These are phyloP conservation scores for Medakamo hakoo DNA, from an alignment of 139 green algal genomes.

Conservation along the genomic window DNA sequence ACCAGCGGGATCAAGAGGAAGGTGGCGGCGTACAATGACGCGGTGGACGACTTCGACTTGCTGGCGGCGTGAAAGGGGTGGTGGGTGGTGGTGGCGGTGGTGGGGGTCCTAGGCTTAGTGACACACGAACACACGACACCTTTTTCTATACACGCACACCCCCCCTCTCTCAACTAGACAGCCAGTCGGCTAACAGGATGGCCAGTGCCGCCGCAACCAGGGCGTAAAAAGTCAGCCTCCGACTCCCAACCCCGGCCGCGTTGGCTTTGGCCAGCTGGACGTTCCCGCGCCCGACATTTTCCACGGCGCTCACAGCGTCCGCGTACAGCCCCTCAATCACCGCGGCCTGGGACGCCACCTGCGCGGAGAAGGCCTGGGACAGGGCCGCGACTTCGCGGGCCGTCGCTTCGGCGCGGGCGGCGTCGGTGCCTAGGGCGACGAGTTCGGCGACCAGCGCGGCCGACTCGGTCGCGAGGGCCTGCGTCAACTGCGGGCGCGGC, in stretches of 20 bases:
- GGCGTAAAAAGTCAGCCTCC: not conserved
- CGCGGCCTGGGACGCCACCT: not conserved
- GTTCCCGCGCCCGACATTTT: not conserved
- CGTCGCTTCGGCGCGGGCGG: not conserved
- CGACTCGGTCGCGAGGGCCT: not conserved
- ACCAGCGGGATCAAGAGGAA: conserved; percentile 91
- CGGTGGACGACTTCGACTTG: conserved; percentile 89
- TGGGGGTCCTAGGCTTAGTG: too few relatives aligned
- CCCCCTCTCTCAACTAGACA: not conserved
- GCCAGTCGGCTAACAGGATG: not conserved
- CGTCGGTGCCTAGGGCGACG: not conserved
- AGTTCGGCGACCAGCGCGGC: not conserved
- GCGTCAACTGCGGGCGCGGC: not conserved
- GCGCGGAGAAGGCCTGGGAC: not conserved
- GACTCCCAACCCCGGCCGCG: too few relatives aligned
- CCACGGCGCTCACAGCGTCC: not conserved
- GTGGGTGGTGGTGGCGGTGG: too few relatives aligned
- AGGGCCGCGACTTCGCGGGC: not conserved
- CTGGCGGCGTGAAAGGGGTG: too few relatives aligned
- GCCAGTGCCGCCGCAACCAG: not conserved
- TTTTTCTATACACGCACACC: not conserved
- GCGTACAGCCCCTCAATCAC: not conserved
- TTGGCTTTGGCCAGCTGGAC: not conserved
- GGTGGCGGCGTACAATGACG: conserved; percentile 89
- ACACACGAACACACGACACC: too few relatives aligned